phyloP scores from a whole-genome alignment of 2,329 filamentous ascomycete genomes.

The Juglanconis oblonga region DNA sequence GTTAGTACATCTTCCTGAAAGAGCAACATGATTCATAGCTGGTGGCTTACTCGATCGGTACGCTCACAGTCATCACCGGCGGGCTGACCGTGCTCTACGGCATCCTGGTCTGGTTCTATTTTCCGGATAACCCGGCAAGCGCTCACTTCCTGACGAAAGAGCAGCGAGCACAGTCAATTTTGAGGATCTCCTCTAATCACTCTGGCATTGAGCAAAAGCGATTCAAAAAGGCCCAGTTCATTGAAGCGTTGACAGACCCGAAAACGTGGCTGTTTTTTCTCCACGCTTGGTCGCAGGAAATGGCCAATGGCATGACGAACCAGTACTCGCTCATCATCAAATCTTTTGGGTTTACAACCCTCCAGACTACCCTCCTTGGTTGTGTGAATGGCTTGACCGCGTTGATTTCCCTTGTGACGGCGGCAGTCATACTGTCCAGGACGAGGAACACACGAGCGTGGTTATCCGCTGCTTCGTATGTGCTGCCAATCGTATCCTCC shows the following conservation, averaged over 20 bases:
- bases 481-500: slow-evolving; percentile 34
- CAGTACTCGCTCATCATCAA: slow-evolving; percentile 42
- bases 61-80: slow-evolving; percentile 20
- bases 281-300: slow-evolving; percentile 28
- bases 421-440: slow-evolving; percentile 14
- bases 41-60: too few relatives aligned
- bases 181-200: slow-evolving; percentile 33
- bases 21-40: too few relatives aligned
- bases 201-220: slow-evolving; percentile 35
- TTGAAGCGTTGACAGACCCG: slow-evolving; percentile 22
- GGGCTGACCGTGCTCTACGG: slow-evolving; percentile 19
- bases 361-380: slow-evolving; percentile 30
- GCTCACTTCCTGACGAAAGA: slow-evolving; percentile 30
- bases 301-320: slow-evolving; percentile 37
- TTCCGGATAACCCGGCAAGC: slow-evolving; percentile 15
- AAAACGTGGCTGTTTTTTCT: slow-evolving; percentile 17
- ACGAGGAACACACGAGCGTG: slow-evolving; percentile 12
- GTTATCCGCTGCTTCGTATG: slow-evolving; percentile 22
- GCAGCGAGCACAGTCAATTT: slow-evolving; percentile 31
- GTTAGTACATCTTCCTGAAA: slow-evolving; percentile 15
- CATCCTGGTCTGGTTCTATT: slow-evolving; percentile 16
- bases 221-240: slow-evolving; percentile 28
- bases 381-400: slow-evolving; percentile 18
- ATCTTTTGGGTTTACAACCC: slow-evolving; percentile 38
- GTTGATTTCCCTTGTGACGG: slow-evolving; percentile 5